Evolutionary conservation across 768 basidiomycete genomes (phyloP), one percentile per base, ranked within the genome.

Genomic region (Calocybe gangraenosa): DNA sequence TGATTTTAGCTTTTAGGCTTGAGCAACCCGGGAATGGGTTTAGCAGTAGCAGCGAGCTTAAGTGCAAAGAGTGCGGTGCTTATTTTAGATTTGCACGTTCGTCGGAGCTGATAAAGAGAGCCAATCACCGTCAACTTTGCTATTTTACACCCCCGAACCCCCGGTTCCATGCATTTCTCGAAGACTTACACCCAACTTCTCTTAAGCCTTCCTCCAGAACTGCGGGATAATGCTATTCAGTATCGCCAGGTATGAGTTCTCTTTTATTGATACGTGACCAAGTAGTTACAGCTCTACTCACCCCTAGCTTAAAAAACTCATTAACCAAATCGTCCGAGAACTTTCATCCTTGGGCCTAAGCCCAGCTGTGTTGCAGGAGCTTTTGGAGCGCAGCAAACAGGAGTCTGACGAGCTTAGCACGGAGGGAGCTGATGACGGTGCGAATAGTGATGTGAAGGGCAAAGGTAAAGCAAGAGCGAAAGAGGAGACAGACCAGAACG

Each of bases 231-330:
- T 59, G 83, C 88, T 1, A 85, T 96, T 44, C 81, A 92, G 58
- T 96, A 96, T 59, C 74, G 87, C 23, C 82, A 84, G 70, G 89
- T 87, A 45, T 23, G 28, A 9, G 3, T 25, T 10, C 35, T 31
- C 15, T 18, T 45, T n/a, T 11, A 5, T 32, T 18, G 6, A 28
- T 28, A 28, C 11, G 25, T 28, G 11, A 11, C 25, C 25, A 28
- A 22, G 9, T 15, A 5, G 11, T 13, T 44, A n/a, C 28, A 23
- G 47, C 3, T 13, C 31, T 23, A 19, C 39, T 40, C 42, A 47
- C 17, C 23, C 3, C 54, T n/a, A 95, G 87, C 81, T 97, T 45
- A 96, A 97, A 67, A 92, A 88, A 55, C 68, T 94, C 22, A 93
- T 97, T 54, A 87, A 89, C 51, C 75, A 83, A 58, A 78, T 92